Percentiles rank a stretch among this genome's conserved stretches.
These are phyloP conservation scores for Cardiospermum halicacabum DNA, from an alignment of 345 rosid genomes.

Conservation along the genomic window DNA sequence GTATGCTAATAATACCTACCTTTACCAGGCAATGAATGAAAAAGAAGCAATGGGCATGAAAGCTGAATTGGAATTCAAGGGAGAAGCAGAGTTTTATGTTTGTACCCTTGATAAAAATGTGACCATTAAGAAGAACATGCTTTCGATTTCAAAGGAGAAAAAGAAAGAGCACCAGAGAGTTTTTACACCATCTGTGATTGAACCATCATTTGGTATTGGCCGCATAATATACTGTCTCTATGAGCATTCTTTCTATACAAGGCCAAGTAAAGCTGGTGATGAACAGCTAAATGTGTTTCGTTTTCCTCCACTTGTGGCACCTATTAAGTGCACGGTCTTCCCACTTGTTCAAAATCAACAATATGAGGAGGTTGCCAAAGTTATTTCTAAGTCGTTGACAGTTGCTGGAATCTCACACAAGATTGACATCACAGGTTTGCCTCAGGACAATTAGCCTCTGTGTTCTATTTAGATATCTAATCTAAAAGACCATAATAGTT, in stretches of 20 bases:
- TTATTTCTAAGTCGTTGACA: slow-evolving; percentile 65
- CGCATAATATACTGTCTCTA: slow-evolving; percentile 86
- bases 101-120: slow-evolving; percentile 69
- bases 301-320: slow-evolving; percentile 89
- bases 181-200: slow-evolving; percentile 91
- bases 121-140: slow-evolving; percentile 68
- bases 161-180: slow-evolving; percentile 85
- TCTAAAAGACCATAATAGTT: slow-evolving; percentile 21
- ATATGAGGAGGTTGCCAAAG: slow-evolving; percentile 73
- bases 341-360: slow-evolving; percentile 84
- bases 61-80: slow-evolving; percentile 66
- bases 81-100: slow-evolving; percentile 74
- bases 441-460: not conserved
- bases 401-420: slow-evolving; percentile 75
- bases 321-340: slow-evolving; percentile 90
- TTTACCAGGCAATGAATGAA: slow-evolving; percentile 71
- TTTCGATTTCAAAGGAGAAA: slow-evolving; percentile 84
- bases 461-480: not conserved
- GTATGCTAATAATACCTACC: not conserved
- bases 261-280: slow-evolving; percentile 88
- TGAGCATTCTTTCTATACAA: slow-evolving; percentile 82
- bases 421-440: slow-evolving; percentile 86
- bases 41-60: slow-evolving; percentile 91
- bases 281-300: slow-evolving; percentile 82
- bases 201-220: slow-evolving; percentile 94